Base-by-base conservation (phyloP, 1,284 basidiomycete genomes). In the Baeospora myosura region DNA sequence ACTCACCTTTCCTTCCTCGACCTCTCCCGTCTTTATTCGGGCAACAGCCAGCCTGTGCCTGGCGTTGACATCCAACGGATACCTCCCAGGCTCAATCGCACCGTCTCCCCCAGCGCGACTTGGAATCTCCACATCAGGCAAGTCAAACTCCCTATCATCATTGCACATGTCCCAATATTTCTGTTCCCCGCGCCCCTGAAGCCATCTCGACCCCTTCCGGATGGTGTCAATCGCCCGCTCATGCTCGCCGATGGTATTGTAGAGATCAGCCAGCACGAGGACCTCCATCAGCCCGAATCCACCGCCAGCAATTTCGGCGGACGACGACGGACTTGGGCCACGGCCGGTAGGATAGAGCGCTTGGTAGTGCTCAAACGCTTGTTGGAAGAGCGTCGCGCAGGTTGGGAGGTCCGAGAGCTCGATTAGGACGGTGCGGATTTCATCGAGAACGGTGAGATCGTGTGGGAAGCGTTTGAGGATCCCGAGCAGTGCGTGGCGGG, bases 61-160 rank as follows among this genome's bases (percentile, higher is more conserved):
- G 2, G 94, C 75, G 49, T 90, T 88, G 3, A 85, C 71, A 49
- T 95, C 88, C 34, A 98, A 64, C 3, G 69, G 68, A 56, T 80
- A 82, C 35, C 69, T 71, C 10, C 78, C 81, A 0, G 76, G 65
- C 36, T 67, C 64, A 1, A 77, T 49, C 39, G 63, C 63, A 5
- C 63, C 63, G 40, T 20, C 62, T 52, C 10, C 50, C 56, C 2
- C 57, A 49, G 14, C 48, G 33, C 24, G 46, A 41, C 17, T 50
- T 32, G 20, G 17, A 28, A 32, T 54, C 44, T 33, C 61, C 53
- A 48, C 58, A 4, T 69, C 72, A 8, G 66, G 63, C 2, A 72
- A 59, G 54, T 93, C 88, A 54, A 78, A 96, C 61, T 97, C 94
- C 42, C 92, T 68, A 58, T 98, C 93, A 56, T 96, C 95, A 26